phyloP scores from a whole-genome alignment of 1,139 yeast genomes.

The Ogataea hybrid region DNA sequence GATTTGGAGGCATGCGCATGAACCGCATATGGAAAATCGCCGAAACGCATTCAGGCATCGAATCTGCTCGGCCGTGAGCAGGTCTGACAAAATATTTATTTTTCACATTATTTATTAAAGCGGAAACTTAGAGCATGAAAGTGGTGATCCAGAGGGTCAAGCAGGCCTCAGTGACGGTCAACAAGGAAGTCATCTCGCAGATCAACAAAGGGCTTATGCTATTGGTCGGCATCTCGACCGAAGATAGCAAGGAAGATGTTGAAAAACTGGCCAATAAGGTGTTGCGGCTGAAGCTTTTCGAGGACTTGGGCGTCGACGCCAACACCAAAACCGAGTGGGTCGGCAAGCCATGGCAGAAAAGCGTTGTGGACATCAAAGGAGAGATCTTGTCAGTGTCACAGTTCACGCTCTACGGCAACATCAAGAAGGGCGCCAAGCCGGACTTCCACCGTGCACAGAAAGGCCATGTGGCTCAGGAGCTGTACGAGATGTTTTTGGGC shows the following conservation, averaged over 20 bases:
- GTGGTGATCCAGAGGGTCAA: slow-evolving; percentile 88
- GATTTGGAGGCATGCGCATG: slow-evolving; percentile 80
- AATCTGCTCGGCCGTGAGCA: slow-evolving; percentile 35
- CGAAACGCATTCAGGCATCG: slow-evolving; percentile 61
- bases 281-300: slow-evolving; percentile 66
- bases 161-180: slow-evolving; percentile 83
- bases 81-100: slow-evolving; percentile 27
- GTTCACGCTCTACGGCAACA: slow-evolving; percentile 80
- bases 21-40: slow-evolving; percentile 81
- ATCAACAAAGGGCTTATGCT: slow-evolving; percentile 76
- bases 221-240: slow-evolving; percentile 77
- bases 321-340: slow-evolving; percentile 33
- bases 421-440: slow-evolving; percentile 89
- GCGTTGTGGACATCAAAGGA: slow-evolving; percentile 51
- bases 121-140: slow-evolving; percentile 51
- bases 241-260: slow-evolving; percentile 74
- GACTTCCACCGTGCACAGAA: slow-evolving; percentile 90
- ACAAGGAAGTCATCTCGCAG: slow-evolving; percentile 61
- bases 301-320: slow-evolving; percentile 47
- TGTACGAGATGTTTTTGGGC: slow-evolving; percentile 62
- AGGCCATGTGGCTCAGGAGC: slow-evolving; percentile 64
- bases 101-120: slow-evolving; percentile 2
- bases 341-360: slow-evolving; percentile 60
- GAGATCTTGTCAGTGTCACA: slow-evolving; percentile 76
- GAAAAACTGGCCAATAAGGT: slow-evolving; percentile 67